Conservation (phyloP, 768 basidiomycete species). For the Pleurotus djamor region DNA sequence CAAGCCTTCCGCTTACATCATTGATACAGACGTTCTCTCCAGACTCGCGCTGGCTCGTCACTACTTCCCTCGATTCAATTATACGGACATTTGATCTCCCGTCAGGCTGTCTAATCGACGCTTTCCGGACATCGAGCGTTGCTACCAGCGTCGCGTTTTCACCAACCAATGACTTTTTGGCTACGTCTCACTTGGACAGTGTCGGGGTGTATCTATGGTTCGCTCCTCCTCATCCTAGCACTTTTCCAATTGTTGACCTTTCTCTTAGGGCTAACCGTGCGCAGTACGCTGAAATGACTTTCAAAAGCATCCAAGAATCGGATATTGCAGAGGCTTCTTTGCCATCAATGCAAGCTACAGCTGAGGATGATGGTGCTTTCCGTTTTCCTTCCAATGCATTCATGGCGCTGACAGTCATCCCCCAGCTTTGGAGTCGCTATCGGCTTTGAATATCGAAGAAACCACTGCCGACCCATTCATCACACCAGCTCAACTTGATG, state of each 20-base stretch:
- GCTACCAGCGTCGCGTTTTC: constrained; percentile 93
- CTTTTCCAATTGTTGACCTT: not conserved
- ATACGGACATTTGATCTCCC: constrained; percentile 97
- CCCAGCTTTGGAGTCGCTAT: constrained; percentile 69
- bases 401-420: constrained; percentile 3
- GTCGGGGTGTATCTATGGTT: constrained; percentile 96
- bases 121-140: constrained; percentile 82
- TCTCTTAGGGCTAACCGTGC: constrained; percentile 86
- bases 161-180: constrained; percentile 93
- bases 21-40: constrained; percentile 81
- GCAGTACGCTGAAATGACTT: constrained; percentile 84
- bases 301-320: constrained; percentile 77
- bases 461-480: constrained; percentile 68
- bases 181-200: constrained; percentile 91
- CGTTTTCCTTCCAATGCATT: not conserved
- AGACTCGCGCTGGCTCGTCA: constrained; percentile 92
- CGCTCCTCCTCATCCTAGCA: constrained; percentile 11
- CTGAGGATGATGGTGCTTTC: constrained; percentile 74
- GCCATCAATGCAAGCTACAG: constrained; percentile 81
- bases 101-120: constrained; percentile 89
- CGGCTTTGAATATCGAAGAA: constrained; percentile 60
- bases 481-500: constrained; percentile 86
- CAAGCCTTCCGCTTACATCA: no score
- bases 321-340: constrained; percentile 68
- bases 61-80: constrained; percentile 84